phyloP scores from a whole-genome alignment of 2,329 filamentous ascomycete species.

The Alternaria rosae region DNA sequence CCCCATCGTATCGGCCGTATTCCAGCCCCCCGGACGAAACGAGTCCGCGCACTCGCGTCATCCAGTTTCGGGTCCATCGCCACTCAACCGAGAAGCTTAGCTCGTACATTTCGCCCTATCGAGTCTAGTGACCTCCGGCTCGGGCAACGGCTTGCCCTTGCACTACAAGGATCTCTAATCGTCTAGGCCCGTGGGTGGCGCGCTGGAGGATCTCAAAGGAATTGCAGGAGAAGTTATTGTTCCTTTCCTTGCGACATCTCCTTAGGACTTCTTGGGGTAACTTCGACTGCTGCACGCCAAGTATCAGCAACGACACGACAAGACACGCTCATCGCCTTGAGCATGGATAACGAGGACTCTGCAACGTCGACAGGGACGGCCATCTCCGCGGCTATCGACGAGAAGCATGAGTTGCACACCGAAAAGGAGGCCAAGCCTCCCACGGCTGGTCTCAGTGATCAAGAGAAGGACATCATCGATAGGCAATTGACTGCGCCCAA shows the following conservation, averaged over 20 bases:
- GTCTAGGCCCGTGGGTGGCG: constrained; percentile 17
- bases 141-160: background rate
- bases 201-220: constrained; percentile 3
- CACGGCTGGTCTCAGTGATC: constrained; percentile 37
- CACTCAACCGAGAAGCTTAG: constrained; percentile 3
- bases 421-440: constrained; percentile 32
- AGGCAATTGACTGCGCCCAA: constrained; percentile 53
- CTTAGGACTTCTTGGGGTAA: constrained; percentile 1
- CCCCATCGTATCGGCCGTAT: constrained; percentile 11
- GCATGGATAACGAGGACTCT: constrained; percentile 23
- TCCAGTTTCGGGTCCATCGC: background rate
- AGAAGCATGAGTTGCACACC: constrained; percentile 32
- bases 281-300: constrained; percentile 3
- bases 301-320: constrained; percentile 13
- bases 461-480: constrained; percentile 47
- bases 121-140: background rate
- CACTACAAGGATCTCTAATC: constrained; percentile 6
- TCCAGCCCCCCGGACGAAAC: constrained; percentile 2
- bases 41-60: constrained; percentile 2
- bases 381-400: constrained; percentile 27
- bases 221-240: constrained; percentile 1
- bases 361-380: constrained; percentile 21
- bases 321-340: constrained; percentile 16
- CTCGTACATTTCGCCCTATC: background rate
- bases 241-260: constrained; percentile 2